Conservation (phyloP, 2,329 filamentous ascomycete genomes). For the Xylaria sp. region DNA sequence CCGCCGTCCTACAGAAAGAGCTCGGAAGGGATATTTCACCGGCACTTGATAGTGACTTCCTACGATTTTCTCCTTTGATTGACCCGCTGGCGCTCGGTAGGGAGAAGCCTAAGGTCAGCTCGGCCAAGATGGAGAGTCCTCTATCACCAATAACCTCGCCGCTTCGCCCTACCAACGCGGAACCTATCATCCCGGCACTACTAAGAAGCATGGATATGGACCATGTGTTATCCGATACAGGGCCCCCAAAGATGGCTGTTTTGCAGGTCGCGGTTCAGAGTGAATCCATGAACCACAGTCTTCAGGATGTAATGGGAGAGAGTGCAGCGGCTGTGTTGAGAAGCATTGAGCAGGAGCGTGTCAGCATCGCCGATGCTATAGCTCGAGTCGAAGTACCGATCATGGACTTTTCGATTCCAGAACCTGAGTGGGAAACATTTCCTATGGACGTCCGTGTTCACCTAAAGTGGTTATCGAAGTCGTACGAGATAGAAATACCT, state of each 20-base stretch:
- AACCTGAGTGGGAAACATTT: conserved; percentile 42
- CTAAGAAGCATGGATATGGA: conserved; percentile 40
- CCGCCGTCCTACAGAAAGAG: conserved; percentile 36
- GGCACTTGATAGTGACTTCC: conserved; percentile 16
- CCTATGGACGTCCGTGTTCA: conserved; percentile 36
- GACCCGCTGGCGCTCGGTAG: conserved; percentile 30
- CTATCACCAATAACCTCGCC: conserved; percentile 40
- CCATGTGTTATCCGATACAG: conserved; percentile 21
- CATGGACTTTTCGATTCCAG: conserved; percentile 47
- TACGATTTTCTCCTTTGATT: conserved; percentile 29
- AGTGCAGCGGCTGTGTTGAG: conserved; percentile 31
- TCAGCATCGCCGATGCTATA: conserved; percentile 44
- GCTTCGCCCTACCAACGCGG: conserved; percentile 13
- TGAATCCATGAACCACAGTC: conserved; percentile 34
- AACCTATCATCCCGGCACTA: conserved; percentile 30
- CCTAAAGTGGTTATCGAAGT: conserved; percentile 36
- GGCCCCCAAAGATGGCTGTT: not conserved
- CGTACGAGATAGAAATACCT: conserved; percentile 25
- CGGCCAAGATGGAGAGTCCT: conserved; percentile 45
- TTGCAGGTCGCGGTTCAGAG: not conserved
- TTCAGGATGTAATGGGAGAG: conserved; percentile 37
- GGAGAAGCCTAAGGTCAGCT: conserved; percentile 31
- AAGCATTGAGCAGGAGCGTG: conserved; percentile 46
- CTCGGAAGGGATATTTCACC: conserved; percentile 8
- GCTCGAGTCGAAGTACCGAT: conserved; percentile 46